Evolutionary conservation across 345 rosid species (phyloP), one percentile per base, ranked within the genome.

Genomic region (Euclidium syriacum): DNA sequence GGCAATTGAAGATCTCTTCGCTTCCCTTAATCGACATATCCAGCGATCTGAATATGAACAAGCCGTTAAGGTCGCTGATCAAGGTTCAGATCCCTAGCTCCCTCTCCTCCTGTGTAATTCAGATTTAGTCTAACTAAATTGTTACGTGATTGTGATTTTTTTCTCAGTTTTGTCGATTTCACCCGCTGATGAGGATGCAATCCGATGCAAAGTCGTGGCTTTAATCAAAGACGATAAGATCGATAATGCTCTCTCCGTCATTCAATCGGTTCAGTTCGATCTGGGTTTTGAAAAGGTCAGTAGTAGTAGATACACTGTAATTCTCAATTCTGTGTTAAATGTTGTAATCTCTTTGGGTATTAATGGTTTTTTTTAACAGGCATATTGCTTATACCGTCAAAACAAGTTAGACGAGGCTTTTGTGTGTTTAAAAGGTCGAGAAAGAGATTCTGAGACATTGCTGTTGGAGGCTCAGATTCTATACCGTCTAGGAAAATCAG

Each of bases 361-460:
- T 22, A 22, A 55, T 43, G 38, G 46, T 17, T 11, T 46, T 44
- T 11, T 33, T 22, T 17, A 5, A 48, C 63, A 89, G 99, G 99
- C 96, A 12, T 94, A 94, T 78, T 90, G 99, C 75, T 79, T 85
- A 17, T 94, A 94, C 83, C 83, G 94, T 62, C 90, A 80, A 65
- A 87, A 94, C 82, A 87, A 85, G 79, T 62, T 85, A 62, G 85
- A 82, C 44, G 95, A 87, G 50, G 97, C 97, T 10, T 58, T 85
- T 66, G 85, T 39, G 34, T 75, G 65, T 43, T 58, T 94, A 71
- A 81, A 56, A 69, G 74, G 75, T 51, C 82, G 62, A 53, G 91
- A 85, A 72, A 78, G 43, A 57, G 76, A 70, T 72, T 41, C 81
- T n/a, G 73, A 79, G 10, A 62, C 80, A 17, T 72, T 80, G 85